A percentile compares a stretch with the other conserved stretches of the same genome.
phyloP scores from a whole-genome alignment of 148 eudicot species.

The Dianthus caryophyllus region DNA sequence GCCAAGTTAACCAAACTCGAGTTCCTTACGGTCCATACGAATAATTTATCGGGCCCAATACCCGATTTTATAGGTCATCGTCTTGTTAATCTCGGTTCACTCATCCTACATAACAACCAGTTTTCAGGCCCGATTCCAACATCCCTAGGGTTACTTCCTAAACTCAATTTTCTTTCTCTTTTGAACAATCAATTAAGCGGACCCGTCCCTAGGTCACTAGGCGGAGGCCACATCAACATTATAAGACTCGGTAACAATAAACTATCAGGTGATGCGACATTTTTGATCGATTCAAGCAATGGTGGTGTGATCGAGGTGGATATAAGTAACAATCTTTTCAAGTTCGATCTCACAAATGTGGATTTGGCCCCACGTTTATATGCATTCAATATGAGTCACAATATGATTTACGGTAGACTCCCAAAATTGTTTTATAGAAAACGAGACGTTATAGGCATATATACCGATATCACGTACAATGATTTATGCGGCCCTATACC shows the following conservation, averaged over 20 bases:
- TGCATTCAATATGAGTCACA: slow-evolving; percentile 9
- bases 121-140: slow-evolving; percentile 12
- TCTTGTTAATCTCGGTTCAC: background rate
- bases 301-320: background rate
- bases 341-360: slow-evolving; percentile 17
- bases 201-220: background rate
- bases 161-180: background rate
- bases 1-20: background rate
- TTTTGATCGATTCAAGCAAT: slow-evolving; percentile 5
- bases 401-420: slow-evolving; percentile 11
- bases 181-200: slow-evolving; percentile 12
- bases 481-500: slow-evolving; percentile 10
- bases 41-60: slow-evolving; percentile 4
- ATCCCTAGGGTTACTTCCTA: background rate
- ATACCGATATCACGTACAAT: background rate
- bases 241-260: slow-evolving; percentile 9
- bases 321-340: slow-evolving; percentile 5
- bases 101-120: background rate
- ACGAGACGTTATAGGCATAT: background rate
- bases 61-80: slow-evolving; percentile 11
- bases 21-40: background rate
- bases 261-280: slow-evolving; percentile 13
- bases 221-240: background rate
- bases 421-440: slow-evolving; percentile 8
- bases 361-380: slow-evolving; percentile 9